Evolutionary conservation across 148 eudicot species (phyloP).

Genomic region (Rhododendron henanense): DNA sequence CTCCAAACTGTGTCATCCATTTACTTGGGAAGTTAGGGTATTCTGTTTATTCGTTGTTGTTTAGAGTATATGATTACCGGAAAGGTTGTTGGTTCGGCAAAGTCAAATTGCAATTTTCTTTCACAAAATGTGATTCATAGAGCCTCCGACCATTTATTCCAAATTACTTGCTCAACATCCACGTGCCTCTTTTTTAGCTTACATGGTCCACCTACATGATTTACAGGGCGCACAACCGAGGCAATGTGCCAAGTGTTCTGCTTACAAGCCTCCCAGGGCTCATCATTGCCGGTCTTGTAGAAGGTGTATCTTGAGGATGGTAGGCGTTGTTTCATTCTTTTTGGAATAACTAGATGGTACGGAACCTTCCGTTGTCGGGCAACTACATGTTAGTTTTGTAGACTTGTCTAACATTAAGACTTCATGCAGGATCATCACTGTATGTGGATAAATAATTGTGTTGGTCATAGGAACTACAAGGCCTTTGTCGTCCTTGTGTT

Average conservation of each 20-base stretch:
- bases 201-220: background rate
- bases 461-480: slow-evolving; percentile 64
- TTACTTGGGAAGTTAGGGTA: background rate
- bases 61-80: background rate
- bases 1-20: background rate
- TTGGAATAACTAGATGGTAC: background rate
- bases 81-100: background rate
- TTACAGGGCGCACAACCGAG: slow-evolving; percentile 26
- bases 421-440: slow-evolving; percentile 70
- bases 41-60: background rate
- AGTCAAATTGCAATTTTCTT: background rate
- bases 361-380: background rate
- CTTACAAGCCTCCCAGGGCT: slow-evolving; percentile 63
- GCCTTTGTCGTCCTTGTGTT: slow-evolving; percentile 47
- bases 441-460: slow-evolving; percentile 70
- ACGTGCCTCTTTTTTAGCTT: background rate
- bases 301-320: slow-evolving; percentile 61
- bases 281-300: slow-evolving; percentile 71
- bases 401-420: background rate
- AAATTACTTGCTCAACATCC: background rate
- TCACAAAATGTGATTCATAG: background rate
- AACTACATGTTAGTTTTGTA: background rate
- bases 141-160: background rate
- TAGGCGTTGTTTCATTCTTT: slow-evolving; percentile 19
- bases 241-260: slow-evolving; percentile 56